These are phyloP conservation scores for Zoysia japonica DNA, from an alignment of 176 grass and related monocot species.

Conservation along the genomic window DNA sequence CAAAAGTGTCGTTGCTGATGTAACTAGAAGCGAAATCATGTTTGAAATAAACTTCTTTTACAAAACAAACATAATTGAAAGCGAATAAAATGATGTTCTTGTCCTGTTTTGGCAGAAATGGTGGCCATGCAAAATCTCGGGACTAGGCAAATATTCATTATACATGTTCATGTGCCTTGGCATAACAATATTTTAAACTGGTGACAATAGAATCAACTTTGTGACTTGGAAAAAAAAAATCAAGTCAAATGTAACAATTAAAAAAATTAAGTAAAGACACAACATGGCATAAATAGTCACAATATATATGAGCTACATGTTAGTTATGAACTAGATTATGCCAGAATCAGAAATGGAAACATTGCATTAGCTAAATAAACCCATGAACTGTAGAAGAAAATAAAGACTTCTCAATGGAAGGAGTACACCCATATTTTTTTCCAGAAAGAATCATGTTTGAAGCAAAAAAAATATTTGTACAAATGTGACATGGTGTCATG, in stretches of 20 bases:
- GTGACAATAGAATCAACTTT: neutral
- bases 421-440: too few species aligned
- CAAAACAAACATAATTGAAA: neutral
- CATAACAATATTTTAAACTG: neutral
- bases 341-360: too few species aligned
- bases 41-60: neutral
- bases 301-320: too few species aligned
- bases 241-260: neutral
- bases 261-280: too few species aligned
- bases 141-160: neutral
- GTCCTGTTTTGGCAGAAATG: neutral
- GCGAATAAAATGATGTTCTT: neutral
- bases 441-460: too few species aligned
- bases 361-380: neutral
- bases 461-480: too few species aligned
- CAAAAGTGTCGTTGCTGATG: neutral
- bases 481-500: too few species aligned
- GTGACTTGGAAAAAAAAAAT: too few species aligned
- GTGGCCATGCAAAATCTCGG: neutral
- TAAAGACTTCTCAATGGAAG: too few species aligned
- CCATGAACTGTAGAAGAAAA: too few species aligned
- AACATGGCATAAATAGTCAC: too few species aligned
- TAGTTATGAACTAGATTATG: too few species aligned
- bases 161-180: neutral
- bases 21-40: neutral